phyloP scores from a whole-genome alignment of 345 rosid genomes.

The Hibiscus syriacus region DNA sequence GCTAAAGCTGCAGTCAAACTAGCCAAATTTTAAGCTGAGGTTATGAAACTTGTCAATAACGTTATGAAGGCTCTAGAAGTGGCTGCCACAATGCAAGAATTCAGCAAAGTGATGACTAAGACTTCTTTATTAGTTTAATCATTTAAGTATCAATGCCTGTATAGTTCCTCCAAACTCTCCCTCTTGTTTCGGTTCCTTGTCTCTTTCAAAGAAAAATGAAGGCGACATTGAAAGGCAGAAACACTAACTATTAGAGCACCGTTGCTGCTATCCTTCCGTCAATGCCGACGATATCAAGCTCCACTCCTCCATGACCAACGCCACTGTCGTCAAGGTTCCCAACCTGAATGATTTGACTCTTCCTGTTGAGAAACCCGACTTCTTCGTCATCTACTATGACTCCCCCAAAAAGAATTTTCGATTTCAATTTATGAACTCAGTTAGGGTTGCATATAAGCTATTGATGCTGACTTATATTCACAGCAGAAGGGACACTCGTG shows the following conservation, averaged over 20 bases:
- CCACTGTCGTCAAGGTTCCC: slow-evolving; percentile 72
- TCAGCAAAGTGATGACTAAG: too few species aligned
- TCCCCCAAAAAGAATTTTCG: slow-evolving; percentile 83
- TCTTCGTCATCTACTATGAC: slow-evolving; percentile 67
- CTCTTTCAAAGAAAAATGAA: slow-evolving; percentile 44
- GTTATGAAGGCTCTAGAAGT: too few species aligned
- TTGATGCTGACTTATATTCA: slow-evolving; percentile 83
- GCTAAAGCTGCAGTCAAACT: too few species aligned
- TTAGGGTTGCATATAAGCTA: slow-evolving; percentile 62
- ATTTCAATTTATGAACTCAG: slow-evolving; percentile 88
- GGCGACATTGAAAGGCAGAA: slow-evolving; percentile 72
- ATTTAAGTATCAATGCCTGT: too few species aligned
- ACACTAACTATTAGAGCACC: slow-evolving; percentile 43
- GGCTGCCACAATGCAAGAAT: too few species aligned
- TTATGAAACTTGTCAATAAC: too few species aligned
- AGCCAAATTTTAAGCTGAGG: too few species aligned
- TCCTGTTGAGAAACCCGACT: slow-evolving; percentile 77
- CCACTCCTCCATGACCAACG: slow-evolving; percentile 74
- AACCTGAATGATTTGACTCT: slow-evolving; percentile 65
- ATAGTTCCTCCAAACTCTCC: slow-evolving; percentile 4
- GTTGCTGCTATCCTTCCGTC: slow-evolving; percentile 44
- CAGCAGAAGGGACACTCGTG: slow-evolving; percentile 43
- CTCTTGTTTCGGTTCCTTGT: slow-evolving; percentile 15
- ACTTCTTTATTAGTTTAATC: too few species aligned
- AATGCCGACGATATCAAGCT: slow-evolving; percentile 67